These are phyloP conservation scores for Volvariella volvacea DNA, from an alignment of 1,284 basidiomycete genomes.

Conservation along the genomic window DNA sequence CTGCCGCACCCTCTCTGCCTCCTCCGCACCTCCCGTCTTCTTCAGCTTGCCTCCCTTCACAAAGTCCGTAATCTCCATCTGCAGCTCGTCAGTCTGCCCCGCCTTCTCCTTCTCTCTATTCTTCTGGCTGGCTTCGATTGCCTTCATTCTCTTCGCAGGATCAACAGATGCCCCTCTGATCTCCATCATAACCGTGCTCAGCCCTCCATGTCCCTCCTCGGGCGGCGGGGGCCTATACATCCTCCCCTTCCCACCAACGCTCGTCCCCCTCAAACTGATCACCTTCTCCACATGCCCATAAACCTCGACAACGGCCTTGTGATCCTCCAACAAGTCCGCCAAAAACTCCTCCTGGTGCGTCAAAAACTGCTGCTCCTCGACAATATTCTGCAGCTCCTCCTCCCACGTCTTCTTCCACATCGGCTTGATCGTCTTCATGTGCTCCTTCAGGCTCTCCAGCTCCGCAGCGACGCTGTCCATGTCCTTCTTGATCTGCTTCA, in stretches of 20 bases:
- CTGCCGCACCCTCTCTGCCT: constrained; percentile 81
- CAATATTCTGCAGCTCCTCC: constrained; percentile 91
- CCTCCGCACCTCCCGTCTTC: constrained; percentile 93
- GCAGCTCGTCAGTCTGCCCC: constrained; percentile 69
- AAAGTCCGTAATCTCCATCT: constrained; percentile 77
- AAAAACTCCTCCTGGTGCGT: constrained; percentile 90
- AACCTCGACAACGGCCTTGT: constrained; percentile 81
- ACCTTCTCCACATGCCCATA: constrained; percentile 86
- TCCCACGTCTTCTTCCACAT: constrained; percentile 99
- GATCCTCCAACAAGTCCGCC: constrained; percentile 84
- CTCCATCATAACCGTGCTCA: constrained; percentile 80
- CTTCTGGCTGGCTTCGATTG: constrained; percentile 84
- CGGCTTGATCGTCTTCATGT: constrained; percentile 87
- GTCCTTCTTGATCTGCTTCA: constrained; percentile 73
- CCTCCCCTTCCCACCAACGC: constrained; percentile 33
- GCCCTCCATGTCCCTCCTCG: constrained; percentile 58
- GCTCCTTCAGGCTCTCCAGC: constrained; percentile 74
- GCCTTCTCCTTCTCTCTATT: constrained; percentile 71
- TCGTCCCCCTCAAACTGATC: constrained; percentile 63
- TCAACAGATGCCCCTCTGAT: constrained; percentile 81
- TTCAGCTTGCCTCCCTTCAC: constrained; percentile 80
- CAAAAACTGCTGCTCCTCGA: constrained; percentile 95
- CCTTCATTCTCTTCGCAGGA: constrained; percentile 77
- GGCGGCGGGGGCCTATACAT: constrained; percentile 48
- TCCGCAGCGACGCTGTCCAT: constrained; percentile 66